A percentile compares a stretch with the other conserved stretches of the same genome.
Conservation (phyloP, 1,284 basidiomycete genomes). For the Xerocomus minutiporus region DNA sequence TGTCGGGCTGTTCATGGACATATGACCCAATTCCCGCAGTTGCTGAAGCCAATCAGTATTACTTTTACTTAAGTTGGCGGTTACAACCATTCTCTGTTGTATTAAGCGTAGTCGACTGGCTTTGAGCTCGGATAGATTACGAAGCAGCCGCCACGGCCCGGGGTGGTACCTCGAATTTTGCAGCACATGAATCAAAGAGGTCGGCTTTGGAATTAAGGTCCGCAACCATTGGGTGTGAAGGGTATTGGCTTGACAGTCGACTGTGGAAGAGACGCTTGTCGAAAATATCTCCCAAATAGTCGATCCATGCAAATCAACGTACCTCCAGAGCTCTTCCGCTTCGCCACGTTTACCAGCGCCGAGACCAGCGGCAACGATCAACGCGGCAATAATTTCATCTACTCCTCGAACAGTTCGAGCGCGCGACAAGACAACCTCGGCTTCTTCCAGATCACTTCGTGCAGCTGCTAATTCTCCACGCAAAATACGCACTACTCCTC, state of each 20-base stretch:
- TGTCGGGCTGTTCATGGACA: too few relatives aligned
- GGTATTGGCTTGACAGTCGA: conserved; percentile 52
- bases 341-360: conserved; percentile 55
- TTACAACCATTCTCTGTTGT: not conserved
- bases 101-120: not conserved
- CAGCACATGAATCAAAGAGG: conserved; percentile 68
- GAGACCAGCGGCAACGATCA: conserved; percentile 63
- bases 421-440: conserved; percentile 42
- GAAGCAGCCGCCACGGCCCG: conserved; percentile 32
- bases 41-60: too few relatives aligned
- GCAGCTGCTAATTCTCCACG: conserved; percentile 80
- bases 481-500: conserved; percentile 79
- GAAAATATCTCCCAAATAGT: not conserved
- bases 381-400: conserved; percentile 66
- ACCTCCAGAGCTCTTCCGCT: conserved; percentile 67
- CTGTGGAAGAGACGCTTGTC: conserved; percentile 35
- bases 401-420: conserved; percentile 20
- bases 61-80: not conserved
- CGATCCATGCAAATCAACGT: conserved; percentile 11
- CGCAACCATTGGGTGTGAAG: conserved; percentile 63
- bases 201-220: conserved; percentile 59
- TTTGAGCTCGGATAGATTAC: not conserved
- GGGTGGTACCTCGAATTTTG: conserved; percentile 62
- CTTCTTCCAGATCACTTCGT: conserved; percentile 80
- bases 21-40: too few relatives aligned